Percentiles rank a stretch among this genome's conserved stretches.
phyloP scores from a whole-genome alignment of 495 filamentous ascomycete species.

The Endocarpon pusillum region DNA sequence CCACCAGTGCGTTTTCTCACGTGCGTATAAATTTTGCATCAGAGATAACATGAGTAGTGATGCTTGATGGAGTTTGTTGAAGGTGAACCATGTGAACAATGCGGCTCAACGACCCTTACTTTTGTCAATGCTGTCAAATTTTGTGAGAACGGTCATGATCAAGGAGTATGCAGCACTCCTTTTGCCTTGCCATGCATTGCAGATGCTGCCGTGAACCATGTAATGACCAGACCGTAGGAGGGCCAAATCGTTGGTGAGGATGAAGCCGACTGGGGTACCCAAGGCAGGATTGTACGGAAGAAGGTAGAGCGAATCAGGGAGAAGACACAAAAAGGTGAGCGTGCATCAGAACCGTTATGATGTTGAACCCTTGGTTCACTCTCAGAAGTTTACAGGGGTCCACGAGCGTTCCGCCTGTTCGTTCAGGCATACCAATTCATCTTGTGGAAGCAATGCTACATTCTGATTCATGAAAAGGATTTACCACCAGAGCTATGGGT shows the following conservation, averaged over 20 bases:
- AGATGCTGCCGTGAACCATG: background rate
- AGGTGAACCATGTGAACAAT: too few species aligned
- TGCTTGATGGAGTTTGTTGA: too few species aligned
- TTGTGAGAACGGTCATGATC: too few species aligned
- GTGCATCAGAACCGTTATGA: background rate
- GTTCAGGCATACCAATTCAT: conserved; percentile 77
- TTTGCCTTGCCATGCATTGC: too few species aligned
- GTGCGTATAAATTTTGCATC: too few species aligned
- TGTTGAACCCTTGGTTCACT: conserved; percentile 10
- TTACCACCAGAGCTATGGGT: conserved; percentile 52
- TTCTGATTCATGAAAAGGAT: conserved; percentile 39
- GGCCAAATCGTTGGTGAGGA: conserved; percentile 60
- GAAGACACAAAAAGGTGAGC: too few species aligned
- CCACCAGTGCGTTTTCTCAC: too few species aligned
- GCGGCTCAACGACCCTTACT: too few species aligned
- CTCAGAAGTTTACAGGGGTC: conserved; percentile 37
- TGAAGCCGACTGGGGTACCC: conserved; percentile 54
- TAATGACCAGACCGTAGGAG: conserved; percentile 21
- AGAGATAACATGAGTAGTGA: too few species aligned
- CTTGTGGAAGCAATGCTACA: conserved; percentile 53
- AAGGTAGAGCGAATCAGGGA: too few species aligned
- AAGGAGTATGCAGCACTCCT: too few species aligned
- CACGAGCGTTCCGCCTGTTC: conserved; percentile 55
- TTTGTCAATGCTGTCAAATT: too few species aligned
- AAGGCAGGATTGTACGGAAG: conserved; percentile 39